Conservation (phyloP, 495 filamentous ascomycete genomes). For the Daldinia grandis region DNA sequence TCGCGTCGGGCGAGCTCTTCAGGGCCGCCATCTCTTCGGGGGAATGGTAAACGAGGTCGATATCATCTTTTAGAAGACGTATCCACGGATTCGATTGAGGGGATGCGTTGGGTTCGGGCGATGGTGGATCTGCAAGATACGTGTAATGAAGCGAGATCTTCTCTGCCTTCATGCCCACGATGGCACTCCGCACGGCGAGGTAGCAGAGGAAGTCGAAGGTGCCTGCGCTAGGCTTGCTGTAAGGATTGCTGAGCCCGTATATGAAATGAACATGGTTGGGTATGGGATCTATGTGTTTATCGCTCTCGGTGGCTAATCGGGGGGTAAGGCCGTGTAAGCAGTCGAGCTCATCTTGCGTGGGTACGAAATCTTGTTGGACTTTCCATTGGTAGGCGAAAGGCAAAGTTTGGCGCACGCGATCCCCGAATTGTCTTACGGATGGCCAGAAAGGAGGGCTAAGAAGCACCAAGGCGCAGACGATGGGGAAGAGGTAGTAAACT, state of each 20-base stretch:
- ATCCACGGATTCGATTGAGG: constrained; percentile 56
- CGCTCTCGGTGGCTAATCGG: constrained; percentile 23
- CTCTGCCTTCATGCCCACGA: constrained; percentile 54
- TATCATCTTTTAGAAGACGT: constrained; percentile 46
- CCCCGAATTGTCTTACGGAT: constrained; percentile 45
- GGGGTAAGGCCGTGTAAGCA: constrained; percentile 48
- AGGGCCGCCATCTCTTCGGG: constrained; percentile 44
- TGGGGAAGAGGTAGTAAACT: constrained; percentile 29
- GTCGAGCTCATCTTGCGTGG: constrained; percentile 49
- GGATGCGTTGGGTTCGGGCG: constrained; percentile 48
- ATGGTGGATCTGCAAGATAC: constrained; percentile 51
- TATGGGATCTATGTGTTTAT: constrained; percentile 46
- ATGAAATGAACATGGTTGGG: constrained; percentile 60
- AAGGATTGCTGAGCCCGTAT: constrained; percentile 54
- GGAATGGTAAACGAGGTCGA: constrained; percentile 55
- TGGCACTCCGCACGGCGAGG: constrained; percentile 54
- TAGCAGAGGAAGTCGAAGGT: constrained; percentile 57
- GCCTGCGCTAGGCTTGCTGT: constrained; percentile 46
- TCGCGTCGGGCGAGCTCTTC: constrained; percentile 44
- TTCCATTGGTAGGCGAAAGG: constrained; percentile 53
- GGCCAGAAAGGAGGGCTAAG: constrained; percentile 42
- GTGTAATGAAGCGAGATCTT: constrained; percentile 56
- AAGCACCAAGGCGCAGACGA: constrained; percentile 42
- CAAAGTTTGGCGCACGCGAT: constrained; percentile 51
- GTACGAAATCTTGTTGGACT: constrained; percentile 50